Conservation (phyloP, 371 early-diverging fungal species). For the Mucor sp. region DNA sequence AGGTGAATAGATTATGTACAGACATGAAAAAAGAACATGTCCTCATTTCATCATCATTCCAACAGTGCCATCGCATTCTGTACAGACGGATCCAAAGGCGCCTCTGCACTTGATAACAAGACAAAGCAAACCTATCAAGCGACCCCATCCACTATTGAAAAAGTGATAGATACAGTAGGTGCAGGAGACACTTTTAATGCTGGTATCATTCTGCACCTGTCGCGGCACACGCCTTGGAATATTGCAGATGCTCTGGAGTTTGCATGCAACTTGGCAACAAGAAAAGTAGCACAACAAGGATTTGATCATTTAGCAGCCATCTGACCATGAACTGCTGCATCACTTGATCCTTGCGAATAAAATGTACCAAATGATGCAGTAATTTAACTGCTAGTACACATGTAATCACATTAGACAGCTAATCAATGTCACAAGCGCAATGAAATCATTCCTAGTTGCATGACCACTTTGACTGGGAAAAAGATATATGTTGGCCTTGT, state of each 20-base stretch:
- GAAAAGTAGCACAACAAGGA: conserved; percentile 65
- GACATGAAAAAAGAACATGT: too few species aligned
- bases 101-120: conserved; percentile 42
- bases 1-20: conserved; percentile 8
- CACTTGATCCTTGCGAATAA: not conserved
- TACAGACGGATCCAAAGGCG: conserved; percentile 65
- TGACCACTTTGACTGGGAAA: not conserved
- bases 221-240: not conserved
- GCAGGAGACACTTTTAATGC: conserved; percentile 77
- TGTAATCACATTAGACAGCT: not conserved
- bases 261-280: conserved; percentile 61
- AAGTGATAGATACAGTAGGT: conserved; percentile 63
- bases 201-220: conserved; percentile 52
- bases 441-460: not conserved
- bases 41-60: not conserved
- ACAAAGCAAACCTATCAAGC: conserved; percentile 43
- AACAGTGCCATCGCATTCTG: conserved; percentile 54
- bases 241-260: conserved; percentile 32
- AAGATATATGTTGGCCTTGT: not conserved
- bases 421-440: not conserved
- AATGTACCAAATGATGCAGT: not conserved
- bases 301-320: conserved; percentile 28
- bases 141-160: conserved; percentile 38
- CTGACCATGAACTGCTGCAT: not conserved
- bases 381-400: not conserved